Percentiles rank a stretch among this genome's conserved stretches.
Conservation (phyloP, 208 protist genomes). For the Leishmania gerbilli region DNA sequence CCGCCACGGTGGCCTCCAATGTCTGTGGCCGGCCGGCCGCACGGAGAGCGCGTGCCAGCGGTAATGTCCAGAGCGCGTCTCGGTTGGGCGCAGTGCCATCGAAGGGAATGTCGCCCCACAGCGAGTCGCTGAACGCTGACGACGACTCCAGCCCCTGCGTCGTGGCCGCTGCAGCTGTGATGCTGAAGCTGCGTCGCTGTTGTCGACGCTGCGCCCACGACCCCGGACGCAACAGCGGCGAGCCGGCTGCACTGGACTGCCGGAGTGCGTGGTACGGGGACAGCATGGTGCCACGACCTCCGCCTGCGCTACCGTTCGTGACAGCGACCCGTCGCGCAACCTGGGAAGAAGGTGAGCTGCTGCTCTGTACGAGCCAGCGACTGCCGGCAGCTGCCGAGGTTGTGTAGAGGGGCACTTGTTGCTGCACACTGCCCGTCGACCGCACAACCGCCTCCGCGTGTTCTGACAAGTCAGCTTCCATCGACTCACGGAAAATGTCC, state of each 20-base stretch:
- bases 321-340: neutral
- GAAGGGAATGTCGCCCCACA: conserved; percentile 5
- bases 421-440: neutral
- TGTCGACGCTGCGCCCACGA: conserved; percentile 1
- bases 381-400: neutral
- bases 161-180: neutral
- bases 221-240: neutral
- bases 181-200: neutral
- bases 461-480: conserved; percentile 6
- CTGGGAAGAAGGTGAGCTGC: neutral
- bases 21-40: conserved; percentile 21
- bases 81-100: conserved; percentile 11
- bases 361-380: neutral
- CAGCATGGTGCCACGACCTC: neutral
- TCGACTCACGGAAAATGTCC: conserved; percentile 22
- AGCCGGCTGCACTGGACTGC: conserved; percentile 4
- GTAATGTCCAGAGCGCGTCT: conserved; percentile 29
- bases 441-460: neutral
- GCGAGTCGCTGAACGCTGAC: conserved; percentile 6
- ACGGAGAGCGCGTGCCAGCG: conserved; percentile 21
- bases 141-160: neutral
- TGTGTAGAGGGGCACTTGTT: neutral
- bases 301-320: neutral
- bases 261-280: conserved; percentile 15
- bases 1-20: conserved; percentile 41